Percentiles rank a stretch among this genome's conserved stretches.
These are phyloP conservation scores for Kernera saxatilis DNA, from an alignment of 345 rosid species.

Conservation along the genomic window DNA sequence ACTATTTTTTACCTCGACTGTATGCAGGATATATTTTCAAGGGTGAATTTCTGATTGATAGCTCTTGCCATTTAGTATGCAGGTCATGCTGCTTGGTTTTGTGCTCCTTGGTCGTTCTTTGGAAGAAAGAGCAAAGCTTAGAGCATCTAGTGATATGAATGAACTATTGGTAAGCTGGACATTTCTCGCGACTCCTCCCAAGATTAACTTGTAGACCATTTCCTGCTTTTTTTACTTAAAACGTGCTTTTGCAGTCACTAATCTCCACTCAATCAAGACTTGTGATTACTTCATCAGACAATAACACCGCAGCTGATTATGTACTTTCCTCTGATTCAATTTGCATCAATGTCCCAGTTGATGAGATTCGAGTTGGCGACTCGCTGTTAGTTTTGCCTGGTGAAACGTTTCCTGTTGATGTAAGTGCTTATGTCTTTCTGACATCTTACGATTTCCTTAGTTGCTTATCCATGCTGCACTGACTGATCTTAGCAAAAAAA, in stretches of 20 bases:
- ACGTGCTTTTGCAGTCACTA: slow-evolving; percentile 63
- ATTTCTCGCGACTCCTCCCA: not conserved
- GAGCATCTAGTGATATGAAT: slow-evolving; percentile 90
- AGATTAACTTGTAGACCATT: not conserved
- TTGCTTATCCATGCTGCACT: slow-evolving; percentile 2
- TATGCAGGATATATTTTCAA: not conserved
- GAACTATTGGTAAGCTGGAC: slow-evolving; percentile 70
- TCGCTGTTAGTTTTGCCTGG: slow-evolving; percentile 82
- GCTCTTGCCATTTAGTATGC: slow-evolving; percentile 62
- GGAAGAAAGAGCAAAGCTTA: slow-evolving; percentile 84
- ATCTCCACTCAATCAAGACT: slow-evolving; percentile 84
- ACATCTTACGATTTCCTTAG: slow-evolving; percentile 7
- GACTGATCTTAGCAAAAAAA: not conserved
- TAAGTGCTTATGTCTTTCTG: slow-evolving; percentile 36
- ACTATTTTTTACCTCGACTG: not conserved
- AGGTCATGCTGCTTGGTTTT: slow-evolving; percentile 99
- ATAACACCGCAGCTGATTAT: slow-evolving; percentile 43
- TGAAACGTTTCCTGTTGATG: slow-evolving; percentile 94
- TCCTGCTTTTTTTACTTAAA: not conserved
- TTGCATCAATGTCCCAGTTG: slow-evolving; percentile 75
- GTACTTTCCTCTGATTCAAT: slow-evolving; percentile 82
- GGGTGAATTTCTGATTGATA: slow-evolving; percentile 39
- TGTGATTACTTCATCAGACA: slow-evolving; percentile 72
- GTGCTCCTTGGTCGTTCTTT: slow-evolving; percentile 93
- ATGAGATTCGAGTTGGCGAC: slow-evolving; percentile 89